Conservation (phyloP, 495 filamentous ascomycete species). For the Rhypophila decipiens region DNA sequence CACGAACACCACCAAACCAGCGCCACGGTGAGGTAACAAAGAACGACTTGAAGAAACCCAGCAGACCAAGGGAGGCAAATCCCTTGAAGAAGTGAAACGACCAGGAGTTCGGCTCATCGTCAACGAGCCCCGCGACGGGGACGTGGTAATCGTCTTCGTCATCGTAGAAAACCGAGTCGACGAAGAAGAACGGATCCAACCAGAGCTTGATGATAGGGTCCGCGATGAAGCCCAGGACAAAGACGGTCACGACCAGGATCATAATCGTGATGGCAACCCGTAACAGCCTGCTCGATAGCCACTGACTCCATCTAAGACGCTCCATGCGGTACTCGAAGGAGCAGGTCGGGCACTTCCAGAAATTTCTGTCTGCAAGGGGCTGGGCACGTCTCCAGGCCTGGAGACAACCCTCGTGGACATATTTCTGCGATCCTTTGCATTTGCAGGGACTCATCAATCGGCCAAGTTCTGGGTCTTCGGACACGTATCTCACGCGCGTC, state of each 20-base stretch:
- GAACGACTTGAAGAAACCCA: constrained; percentile 79
- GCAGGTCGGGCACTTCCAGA: constrained; percentile 86
- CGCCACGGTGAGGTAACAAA: constrained; percentile 67
- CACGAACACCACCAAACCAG: constrained; percentile 68
- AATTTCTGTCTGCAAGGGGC: constrained; percentile 61
- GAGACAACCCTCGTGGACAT: constrained; percentile 93
- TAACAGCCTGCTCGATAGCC: constrained; percentile 60
- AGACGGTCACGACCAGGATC: constrained; percentile 65
- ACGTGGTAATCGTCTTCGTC: constrained; percentile 31
- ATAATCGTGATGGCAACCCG: constrained; percentile 60
- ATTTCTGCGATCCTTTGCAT: constrained; percentile 87
- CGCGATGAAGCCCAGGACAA: constrained; percentile 79
- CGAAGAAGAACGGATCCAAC: constrained; percentile 59
- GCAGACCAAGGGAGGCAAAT: constrained; percentile 70
- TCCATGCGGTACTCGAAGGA: constrained; percentile 76
- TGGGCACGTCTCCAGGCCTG: constrained; percentile 77
- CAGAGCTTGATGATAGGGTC: constrained; percentile 90
- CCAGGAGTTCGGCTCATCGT: constrained; percentile 54
- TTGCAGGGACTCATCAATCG: constrained; percentile 86
- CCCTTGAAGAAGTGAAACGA: constrained; percentile 81
- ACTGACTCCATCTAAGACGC: constrained; percentile 66
- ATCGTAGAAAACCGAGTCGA: constrained; percentile 32
- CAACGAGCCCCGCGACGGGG: constrained; percentile 14
- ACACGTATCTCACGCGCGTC: constrained; percentile 67
- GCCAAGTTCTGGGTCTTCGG: constrained; percentile 65